These are phyloP conservation scores for Eucalyptus pauciflora DNA, from an alignment of 345 rosid genomes.

Conservation along the genomic window DNA sequence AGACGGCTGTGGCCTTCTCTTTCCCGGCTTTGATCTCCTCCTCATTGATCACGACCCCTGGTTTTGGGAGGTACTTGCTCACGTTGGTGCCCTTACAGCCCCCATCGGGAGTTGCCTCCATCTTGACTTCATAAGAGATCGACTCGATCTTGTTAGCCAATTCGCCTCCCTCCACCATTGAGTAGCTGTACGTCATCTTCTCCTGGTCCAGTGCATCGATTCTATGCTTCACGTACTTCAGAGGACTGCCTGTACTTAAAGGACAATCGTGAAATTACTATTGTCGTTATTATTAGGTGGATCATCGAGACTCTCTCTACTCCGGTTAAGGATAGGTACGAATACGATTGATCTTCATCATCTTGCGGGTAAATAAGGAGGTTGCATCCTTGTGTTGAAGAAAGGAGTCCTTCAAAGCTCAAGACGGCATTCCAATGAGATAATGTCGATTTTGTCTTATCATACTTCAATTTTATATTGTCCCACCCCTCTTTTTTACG, in stretches of 20 bases:
- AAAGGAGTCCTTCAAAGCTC: not conserved
- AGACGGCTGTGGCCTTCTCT: constrained; percentile 2
- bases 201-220: constrained; percentile 5
- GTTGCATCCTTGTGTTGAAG: not conserved
- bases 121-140: not conserved
- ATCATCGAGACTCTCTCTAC: not conserved
- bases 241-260: not conserved
- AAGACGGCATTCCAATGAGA: not conserved
- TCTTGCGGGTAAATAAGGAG: not conserved
- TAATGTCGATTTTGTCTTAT: not conserved
- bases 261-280: not conserved
- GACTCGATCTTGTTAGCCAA: not conserved
- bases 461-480: not conserved
- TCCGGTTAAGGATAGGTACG: not conserved
- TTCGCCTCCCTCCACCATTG: constrained; percentile 8
- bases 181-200: not conserved
- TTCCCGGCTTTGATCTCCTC: constrained; percentile 15
- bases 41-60: constrained; percentile 2
- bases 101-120: not conserved
- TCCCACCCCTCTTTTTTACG: not conserved
- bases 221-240: constrained; percentile 2
- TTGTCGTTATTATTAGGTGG: not conserved
- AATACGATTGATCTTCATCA: not conserved
- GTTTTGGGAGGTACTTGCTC: constrained; percentile 3
- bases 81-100: constrained; percentile 1